Evolutionary conservation across 768 basidiomycete genomes (phyloP).

Genomic region (Fomitopsis pulvina): DNA sequence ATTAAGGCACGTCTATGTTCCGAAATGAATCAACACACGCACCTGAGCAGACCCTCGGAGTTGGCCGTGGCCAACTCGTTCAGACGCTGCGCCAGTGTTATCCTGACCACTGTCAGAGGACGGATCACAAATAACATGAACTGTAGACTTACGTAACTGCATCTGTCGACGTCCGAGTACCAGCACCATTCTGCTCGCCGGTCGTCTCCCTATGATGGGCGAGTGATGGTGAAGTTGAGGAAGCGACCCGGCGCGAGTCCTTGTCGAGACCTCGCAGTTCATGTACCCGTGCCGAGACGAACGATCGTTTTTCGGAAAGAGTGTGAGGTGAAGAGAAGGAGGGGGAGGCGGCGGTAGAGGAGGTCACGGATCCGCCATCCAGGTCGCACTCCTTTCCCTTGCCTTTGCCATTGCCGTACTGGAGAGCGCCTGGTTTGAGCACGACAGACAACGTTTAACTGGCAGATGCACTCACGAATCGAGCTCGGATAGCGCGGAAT

Average conservation of each 20-base stretch:
- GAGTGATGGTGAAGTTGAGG: slow-evolving; percentile 10
- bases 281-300: slow-evolving; percentile 8
- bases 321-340: slow-evolving; percentile 12
- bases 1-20: not conserved
- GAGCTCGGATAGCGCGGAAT: slow-evolving; percentile 28
- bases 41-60: slow-evolving; percentile 64
- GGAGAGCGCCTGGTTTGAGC: slow-evolving; percentile 4
- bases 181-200: slow-evolving; percentile 11
- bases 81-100: slow-evolving; percentile 73
- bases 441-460: slow-evolving; percentile 3
- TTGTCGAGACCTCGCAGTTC: slow-evolving; percentile 2
- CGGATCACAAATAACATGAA: slow-evolving; percentile 13
- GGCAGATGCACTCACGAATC: slow-evolving; percentile 27
- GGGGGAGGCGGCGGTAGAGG: slow-evolving; percentile 10
- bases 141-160: slow-evolving; percentile 26
- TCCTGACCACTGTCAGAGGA: slow-evolving; percentile 33
- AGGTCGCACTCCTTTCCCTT: slow-evolving; percentile 25
- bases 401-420: slow-evolving; percentile 27
- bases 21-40: slow-evolving; percentile 12
- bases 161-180: slow-evolving; percentile 22
- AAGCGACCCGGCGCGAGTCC: slow-evolving; percentile 5
- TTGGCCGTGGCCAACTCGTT: slow-evolving; percentile 78
- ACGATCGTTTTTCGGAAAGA: slow-evolving; percentile 16
- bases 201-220: slow-evolving; percentile 8
- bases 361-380: slow-evolving; percentile 7